These are phyloP conservation scores for Cryptosporidium meleagridis DNA, from an alignment of 169 alveolate genomes.

Conservation along the genomic window DNA sequence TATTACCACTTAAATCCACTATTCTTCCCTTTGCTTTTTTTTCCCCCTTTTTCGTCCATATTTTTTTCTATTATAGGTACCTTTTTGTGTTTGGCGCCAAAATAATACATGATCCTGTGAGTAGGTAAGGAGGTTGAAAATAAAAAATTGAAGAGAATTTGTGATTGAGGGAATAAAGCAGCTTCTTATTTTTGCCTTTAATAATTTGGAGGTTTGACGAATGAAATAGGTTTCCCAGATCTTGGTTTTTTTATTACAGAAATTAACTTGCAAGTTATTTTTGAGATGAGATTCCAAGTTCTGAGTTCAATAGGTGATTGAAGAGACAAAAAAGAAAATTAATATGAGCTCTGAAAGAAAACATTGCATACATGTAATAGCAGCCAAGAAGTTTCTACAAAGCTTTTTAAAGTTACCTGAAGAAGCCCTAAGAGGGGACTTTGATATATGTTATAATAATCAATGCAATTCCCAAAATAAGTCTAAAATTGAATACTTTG, in stretches of 20 bases:
- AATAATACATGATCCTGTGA: neutral
- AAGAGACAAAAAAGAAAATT: neutral
- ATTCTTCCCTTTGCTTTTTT: neutral
- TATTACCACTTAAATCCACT: neutral
- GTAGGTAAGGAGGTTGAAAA: neutral
- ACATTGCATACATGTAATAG: slow-evolving; percentile 29
- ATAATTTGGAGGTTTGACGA: neutral
- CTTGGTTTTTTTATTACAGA: too few species aligned
- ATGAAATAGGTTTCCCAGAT: neutral
- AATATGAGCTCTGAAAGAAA: neutral
- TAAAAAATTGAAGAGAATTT: neutral
- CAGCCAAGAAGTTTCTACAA: slow-evolving; percentile 51
- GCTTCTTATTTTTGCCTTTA: neutral
- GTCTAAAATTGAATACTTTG: slow-evolving; percentile 1
- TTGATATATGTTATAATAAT: slow-evolving; percentile 33
- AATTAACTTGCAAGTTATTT: neutral
- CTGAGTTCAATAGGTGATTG: neutral
- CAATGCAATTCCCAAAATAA: slow-evolving; percentile 19
- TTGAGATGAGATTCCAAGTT: neutral
- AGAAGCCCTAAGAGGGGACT: neutral
- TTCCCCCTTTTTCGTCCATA: neutral
- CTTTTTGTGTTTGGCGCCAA: neutral
- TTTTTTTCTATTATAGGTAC: neutral
- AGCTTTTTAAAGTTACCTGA: slow-evolving; percentile 6
- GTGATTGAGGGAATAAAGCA: neutral